These are phyloP conservation scores for Triticum monococcum DNA, from an alignment of 176 grass and related monocot species.

Conservation along the genomic window DNA sequence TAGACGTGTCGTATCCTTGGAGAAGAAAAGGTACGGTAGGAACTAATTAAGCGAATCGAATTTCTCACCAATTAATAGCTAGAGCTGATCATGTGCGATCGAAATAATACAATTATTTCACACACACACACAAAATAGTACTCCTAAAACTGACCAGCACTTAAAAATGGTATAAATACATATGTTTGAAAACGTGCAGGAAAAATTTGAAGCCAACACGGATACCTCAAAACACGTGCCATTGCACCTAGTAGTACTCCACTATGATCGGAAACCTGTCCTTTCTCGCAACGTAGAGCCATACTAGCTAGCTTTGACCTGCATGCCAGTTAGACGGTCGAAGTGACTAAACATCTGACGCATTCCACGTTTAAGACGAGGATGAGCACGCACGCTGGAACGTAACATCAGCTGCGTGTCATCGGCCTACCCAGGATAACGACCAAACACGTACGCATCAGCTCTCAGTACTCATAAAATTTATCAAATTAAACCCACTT, in stretches of 20 bases:
- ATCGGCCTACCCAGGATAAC: not conserved
- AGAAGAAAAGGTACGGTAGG: not conserved
- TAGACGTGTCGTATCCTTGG: not conserved
- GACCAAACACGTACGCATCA: not conserved
- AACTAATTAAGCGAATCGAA: not conserved
- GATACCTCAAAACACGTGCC: not conserved
- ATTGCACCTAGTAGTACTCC: not conserved
- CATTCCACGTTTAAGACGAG: not conserved
- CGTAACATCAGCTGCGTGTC: not conserved
- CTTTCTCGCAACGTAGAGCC: not conserved
- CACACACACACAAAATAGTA: too few species aligned
- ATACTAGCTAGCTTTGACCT: not conserved
- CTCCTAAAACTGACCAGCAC: not conserved
- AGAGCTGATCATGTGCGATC: too few species aligned
- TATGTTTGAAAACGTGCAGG: not conserved
- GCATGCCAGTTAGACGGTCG: not conserved
- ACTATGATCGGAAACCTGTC: not conserved
- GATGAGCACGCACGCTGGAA: not conserved
- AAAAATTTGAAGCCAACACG: not conserved
- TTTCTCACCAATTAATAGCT: not conserved
- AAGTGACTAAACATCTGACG: not conserved
- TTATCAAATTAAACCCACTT: not conserved
- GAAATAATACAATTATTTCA: too few species aligned
- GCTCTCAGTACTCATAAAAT: not conserved
- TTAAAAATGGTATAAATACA: not conserved